These are phyloP conservation scores for Ampelocalamus luodianensis DNA, from an alignment of 176 grass and related monocot species.

Conservation along the genomic window DNA sequence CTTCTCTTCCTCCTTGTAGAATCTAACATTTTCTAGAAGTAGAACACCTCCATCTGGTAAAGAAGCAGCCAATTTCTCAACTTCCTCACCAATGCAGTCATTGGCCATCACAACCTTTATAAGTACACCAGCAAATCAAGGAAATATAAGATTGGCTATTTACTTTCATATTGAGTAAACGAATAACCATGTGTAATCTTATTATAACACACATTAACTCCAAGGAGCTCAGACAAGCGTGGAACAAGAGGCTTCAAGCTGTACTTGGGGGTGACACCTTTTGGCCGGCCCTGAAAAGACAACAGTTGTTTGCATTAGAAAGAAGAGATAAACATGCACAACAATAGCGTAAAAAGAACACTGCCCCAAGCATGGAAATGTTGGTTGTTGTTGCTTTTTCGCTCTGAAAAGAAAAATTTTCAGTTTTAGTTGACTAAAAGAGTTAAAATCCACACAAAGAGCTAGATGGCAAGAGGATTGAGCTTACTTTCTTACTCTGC, in stretches of 20 bases:
- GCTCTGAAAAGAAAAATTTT: background rate
- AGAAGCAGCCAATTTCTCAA: conserved; percentile 51
- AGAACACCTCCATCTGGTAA: conserved; percentile 80
- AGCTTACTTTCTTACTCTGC: background rate
- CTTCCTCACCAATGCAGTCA: conserved; percentile 71
- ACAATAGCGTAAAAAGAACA: background rate
- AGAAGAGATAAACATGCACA: background rate
- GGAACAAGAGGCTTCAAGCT: conserved; percentile 80
- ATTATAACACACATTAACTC: conserved; percentile 48
- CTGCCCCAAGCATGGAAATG: background rate
- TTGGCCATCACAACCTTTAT: conserved; percentile 69
- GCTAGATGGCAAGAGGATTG: background rate
- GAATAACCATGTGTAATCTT: background rate
- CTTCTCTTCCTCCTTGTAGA: conserved; percentile 79
- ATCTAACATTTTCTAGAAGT: conserved; percentile 87
- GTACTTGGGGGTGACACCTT: conserved; percentile 69
- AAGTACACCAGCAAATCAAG: conserved; percentile 12
- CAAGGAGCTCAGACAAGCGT: conserved; percentile 63
- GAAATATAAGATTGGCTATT: background rate
- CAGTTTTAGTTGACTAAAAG: background rate
- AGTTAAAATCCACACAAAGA: background rate
- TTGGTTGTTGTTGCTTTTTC: background rate
- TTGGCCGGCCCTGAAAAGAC: conserved; percentile 65
- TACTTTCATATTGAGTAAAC: background rate
- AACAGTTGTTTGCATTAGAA: conserved; percentile 11